phyloP scores from a whole-genome alignment of 192 early-diverging fungal genomes.

The Martensiomyces pterosporus region DNA sequence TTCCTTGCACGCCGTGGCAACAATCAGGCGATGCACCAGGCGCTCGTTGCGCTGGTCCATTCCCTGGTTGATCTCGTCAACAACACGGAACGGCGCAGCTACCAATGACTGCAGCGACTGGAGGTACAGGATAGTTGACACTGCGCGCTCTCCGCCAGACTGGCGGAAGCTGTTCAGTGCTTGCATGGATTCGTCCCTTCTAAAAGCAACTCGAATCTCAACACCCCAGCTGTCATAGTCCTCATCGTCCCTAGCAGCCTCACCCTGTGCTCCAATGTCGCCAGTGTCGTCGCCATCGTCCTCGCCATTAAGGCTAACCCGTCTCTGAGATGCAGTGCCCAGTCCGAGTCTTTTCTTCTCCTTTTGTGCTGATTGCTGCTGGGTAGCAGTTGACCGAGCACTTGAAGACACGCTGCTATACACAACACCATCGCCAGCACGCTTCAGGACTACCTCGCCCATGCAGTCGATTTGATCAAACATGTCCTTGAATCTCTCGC shows the following conservation, averaged over 20 bases:
- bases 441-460: conserved; percentile 34
- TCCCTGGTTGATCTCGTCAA: conserved; percentile 99
- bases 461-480: conserved; percentile 62
- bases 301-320: not conserved
- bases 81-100: conserved; percentile 93
- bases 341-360: no score
- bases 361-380: no score
- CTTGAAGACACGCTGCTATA: not conserved
- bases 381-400: no score
- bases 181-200: conserved; percentile 78
- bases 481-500: conserved; percentile 61
- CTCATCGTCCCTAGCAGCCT: conserved; percentile 66
- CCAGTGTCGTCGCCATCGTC: not conserved
- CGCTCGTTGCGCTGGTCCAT: conserved; percentile 98
- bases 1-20: conserved; percentile 68
- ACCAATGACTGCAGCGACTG: conserved; percentile 84
- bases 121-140: conserved; percentile 93
- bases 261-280: conserved; percentile 36
- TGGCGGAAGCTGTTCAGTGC: conserved; percentile 83
- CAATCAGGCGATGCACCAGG: conserved; percentile 88
- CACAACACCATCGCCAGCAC: conserved; percentile 27
- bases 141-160: conserved; percentile 95
- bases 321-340: no score
- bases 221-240: conserved; percentile 92
- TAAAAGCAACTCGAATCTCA: conserved; percentile 93